A percentile compares a stretch with the other conserved stretches of the same genome.
Conservation (phyloP, 805 yeast genomes). For the Kluyveromyces nonfermentans region DNA sequence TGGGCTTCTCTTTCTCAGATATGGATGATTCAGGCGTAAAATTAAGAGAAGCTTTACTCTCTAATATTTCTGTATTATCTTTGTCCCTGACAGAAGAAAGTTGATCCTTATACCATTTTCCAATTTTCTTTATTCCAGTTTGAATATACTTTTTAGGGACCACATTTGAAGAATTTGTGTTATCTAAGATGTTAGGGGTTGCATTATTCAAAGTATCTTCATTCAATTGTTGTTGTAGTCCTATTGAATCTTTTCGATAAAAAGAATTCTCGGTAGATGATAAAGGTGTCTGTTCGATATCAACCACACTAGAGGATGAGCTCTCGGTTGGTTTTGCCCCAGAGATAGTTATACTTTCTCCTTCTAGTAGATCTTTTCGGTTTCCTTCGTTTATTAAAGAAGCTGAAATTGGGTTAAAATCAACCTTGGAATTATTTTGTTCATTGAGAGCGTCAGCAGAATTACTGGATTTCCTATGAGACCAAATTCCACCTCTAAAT, state of each 20-base stretch:
- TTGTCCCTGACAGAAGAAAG: neutral
- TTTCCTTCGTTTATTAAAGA: neutral
- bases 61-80: neutral
- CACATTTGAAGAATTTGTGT: conserved; percentile 16
- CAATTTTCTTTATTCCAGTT: conserved; percentile 47
- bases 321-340: neutral
- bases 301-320: neutral
- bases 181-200: conserved; percentile 8
- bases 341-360: neutral
- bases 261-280: neutral
- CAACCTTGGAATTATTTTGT: neutral
- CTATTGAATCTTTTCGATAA: neutral
- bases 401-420: neutral
- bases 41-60: neutral
- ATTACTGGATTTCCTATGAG: conserved; percentile 2
- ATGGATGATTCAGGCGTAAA: neutral
- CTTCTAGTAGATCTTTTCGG: neutral
- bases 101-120: conserved; percentile 52
- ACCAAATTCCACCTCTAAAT: conserved; percentile 94
- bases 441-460: neutral
- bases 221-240: conserved; percentile 20
- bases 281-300: neutral
- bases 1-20: neutral
- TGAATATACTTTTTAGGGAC: conserved; percentile 32
- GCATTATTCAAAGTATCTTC: conserved; percentile 11